phyloP scores from a whole-genome alignment of 352 stramenopile species.

The Phytophthora constricta region DNA sequence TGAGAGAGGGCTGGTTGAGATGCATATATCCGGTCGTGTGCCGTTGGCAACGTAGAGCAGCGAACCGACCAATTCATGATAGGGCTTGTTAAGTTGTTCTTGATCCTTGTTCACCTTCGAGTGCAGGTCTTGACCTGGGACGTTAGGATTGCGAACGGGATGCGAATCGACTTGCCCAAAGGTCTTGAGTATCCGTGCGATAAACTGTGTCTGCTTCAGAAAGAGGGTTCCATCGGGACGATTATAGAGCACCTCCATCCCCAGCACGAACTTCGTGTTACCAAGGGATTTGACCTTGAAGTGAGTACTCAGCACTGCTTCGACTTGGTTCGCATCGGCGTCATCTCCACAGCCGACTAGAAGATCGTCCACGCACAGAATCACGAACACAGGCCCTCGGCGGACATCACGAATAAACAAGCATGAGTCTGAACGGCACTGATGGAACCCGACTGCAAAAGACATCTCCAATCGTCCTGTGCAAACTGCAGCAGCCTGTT shows the following conservation, averaged over 20 bases:
- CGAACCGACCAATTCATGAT: slow-evolving; percentile 5
- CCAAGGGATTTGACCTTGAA: slow-evolving; percentile 21
- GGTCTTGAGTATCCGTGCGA: not conserved
- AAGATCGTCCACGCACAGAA: not conserved
- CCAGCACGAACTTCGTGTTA: slow-evolving; percentile 10
- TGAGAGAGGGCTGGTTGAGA: slow-evolving; percentile 4
- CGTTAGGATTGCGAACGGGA: not conserved
- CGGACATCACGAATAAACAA: slow-evolving; percentile 4
- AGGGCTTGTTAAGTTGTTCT: not conserved
- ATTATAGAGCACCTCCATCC: slow-evolving; percentile 13
- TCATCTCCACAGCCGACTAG: not conserved
- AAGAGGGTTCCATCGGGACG: not conserved
- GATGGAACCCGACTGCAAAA: slow-evolving; percentile 10
- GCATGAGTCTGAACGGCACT: slow-evolving; percentile 10
- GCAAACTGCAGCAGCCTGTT: slow-evolving; percentile 40
- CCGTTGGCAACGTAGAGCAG: slow-evolving; percentile 31
- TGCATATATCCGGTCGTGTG: slow-evolving; percentile 16
- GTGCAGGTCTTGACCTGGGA: slow-evolving; percentile 8
- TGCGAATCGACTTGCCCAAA: not conserved
- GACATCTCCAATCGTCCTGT: slow-evolving; percentile 24
- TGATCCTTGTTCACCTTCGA: not conserved
- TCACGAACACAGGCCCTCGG: not conserved
- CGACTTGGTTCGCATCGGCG: slow-evolving; percentile 1
- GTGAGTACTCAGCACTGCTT: slow-evolving; percentile 8
- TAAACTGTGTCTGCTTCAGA: not conserved